Percentiles rank a stretch among this genome's conserved stretches.
These are phyloP conservation scores for Daucus carota DNA, from an alignment of 129 eudicot species.

Conservation along the genomic window DNA sequence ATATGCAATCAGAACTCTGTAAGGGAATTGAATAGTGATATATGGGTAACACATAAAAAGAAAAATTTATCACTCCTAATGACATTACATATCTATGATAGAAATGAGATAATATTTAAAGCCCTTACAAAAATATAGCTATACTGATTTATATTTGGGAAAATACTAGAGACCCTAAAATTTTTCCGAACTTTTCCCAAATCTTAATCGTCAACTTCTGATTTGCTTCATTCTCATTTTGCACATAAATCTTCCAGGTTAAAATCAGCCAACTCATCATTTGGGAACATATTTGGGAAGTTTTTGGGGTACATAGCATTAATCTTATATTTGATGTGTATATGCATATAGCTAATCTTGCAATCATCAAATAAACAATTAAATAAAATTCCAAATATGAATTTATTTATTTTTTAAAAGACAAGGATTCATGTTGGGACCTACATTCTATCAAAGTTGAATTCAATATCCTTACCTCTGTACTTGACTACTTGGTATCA, in stretches of 20 bases:
- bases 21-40: slow-evolving; percentile 17
- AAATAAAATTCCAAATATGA: neutral
- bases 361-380: neutral
- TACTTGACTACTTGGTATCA: too few relatives aligned
- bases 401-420: too few relatives aligned
- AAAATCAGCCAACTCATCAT: too few relatives aligned
- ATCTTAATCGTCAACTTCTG: too few relatives aligned
- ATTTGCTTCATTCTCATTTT: too few relatives aligned
- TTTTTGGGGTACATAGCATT: too few relatives aligned
- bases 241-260: too few relatives aligned
- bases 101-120: neutral
- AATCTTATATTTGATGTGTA: neutral
- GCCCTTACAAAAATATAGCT: neutral
- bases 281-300: too few relatives aligned
- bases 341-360: neutral
- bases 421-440: neutral
- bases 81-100: neutral
- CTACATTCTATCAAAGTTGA: neutral
- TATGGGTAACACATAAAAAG: slow-evolving; percentile 10
- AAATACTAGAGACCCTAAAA: too few relatives aligned
- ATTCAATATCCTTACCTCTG: too few relatives aligned
- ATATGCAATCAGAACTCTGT: slow-evolving; percentile 78
- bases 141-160: neutral
- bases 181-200: too few relatives aligned
- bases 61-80: neutral